These are phyloP conservation scores for Fusarium chlamydosporum DNA, from an alignment of 2,329 filamentous ascomycete species.

Conservation along the genomic window DNA sequence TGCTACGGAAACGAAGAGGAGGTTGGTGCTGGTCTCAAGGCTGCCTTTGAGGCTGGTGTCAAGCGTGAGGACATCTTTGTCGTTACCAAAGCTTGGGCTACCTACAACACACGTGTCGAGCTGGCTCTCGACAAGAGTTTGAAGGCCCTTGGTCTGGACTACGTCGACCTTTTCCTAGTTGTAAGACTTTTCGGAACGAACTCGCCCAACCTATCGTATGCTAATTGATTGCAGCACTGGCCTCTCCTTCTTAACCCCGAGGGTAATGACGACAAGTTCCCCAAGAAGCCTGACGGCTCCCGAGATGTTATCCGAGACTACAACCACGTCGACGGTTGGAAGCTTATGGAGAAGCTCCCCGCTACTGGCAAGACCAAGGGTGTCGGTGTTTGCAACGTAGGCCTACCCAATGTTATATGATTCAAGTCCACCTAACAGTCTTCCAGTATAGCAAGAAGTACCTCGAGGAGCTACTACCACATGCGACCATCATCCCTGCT, in stretches of 20 bases:
- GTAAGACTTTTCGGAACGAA: slow-evolving; percentile 51
- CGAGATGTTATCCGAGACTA: slow-evolving; percentile 79
- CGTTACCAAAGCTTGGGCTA: slow-evolving; percentile 88
- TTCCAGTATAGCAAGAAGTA: slow-evolving; percentile 68
- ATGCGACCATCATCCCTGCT: slow-evolving; percentile 70
- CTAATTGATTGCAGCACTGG: slow-evolving; percentile 73
- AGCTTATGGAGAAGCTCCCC: slow-evolving; percentile 78
- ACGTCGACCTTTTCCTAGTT: slow-evolving; percentile 84
- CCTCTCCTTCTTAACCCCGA: slow-evolving; percentile 84
- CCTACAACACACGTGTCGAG: slow-evolving; percentile 79
- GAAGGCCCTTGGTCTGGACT: slow-evolving; percentile 80
- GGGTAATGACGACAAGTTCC: slow-evolving; percentile 81
- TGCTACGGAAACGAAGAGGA: slow-evolving; percentile 87
- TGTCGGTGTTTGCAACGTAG: slow-evolving; percentile 69
- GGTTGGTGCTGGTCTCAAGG: slow-evolving; percentile 82
- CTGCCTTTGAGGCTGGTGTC: slow-evolving; percentile 77
- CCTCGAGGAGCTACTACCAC: slow-evolving; percentile 67
- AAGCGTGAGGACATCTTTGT: slow-evolving; percentile 86
- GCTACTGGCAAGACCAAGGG: slow-evolving; percentile 69
- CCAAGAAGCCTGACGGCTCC: slow-evolving; percentile 78
- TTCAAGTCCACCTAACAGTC: slow-evolving; percentile 11
- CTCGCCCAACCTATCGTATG: neutral
- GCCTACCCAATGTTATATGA: neutral
- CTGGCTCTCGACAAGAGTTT: slow-evolving; percentile 80
- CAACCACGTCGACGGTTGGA: slow-evolving; percentile 83